Percentiles rank a stretch among this genome's conserved stretches.
These are phyloP conservation scores for Cystobasidium slooffiae DNA, from an alignment of 1,284 basidiomycete genomes.

Conservation along the genomic window DNA sequence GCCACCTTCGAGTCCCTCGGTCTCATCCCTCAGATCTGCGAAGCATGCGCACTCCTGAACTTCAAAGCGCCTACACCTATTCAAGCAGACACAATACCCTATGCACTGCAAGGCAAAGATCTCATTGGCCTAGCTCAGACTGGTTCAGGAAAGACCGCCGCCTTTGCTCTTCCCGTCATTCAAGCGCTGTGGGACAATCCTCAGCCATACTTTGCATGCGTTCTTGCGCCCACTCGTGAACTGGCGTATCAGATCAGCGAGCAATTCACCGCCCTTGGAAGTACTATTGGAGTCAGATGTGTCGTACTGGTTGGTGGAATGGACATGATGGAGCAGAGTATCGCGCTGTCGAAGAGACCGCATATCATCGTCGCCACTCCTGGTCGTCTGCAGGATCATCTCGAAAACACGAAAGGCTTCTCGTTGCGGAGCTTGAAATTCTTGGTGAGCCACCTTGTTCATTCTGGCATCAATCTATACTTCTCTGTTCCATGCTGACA, in stretches of 20 bases:
- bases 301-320: conserved; percentile 93
- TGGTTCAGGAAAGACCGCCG: conserved; percentile 97
- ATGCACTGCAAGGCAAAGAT: conserved; percentile 86
- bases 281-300: conserved; percentile 89
- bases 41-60: conserved; percentile 79
- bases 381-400: conserved; percentile 89
- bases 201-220: conserved; percentile 87
- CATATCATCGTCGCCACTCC: conserved; percentile 98
- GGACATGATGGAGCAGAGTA: conserved; percentile 90
- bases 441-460: conserved; percentile 66
- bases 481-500: neutral
- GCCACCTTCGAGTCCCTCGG: conserved; percentile 68
- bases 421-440: conserved; percentile 85
- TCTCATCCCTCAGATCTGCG: conserved; percentile 84
- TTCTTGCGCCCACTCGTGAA: conserved; percentile 94
- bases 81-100: conserved; percentile 85
- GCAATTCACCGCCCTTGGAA: conserved; percentile 90
- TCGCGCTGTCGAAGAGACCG: conserved; percentile 90
- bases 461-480: neutral
- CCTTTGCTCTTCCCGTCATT: conserved; percentile 93
- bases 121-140: conserved; percentile 98
- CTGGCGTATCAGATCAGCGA: conserved; percentile 98
- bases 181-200: conserved; percentile 93
- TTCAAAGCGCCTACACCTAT: conserved; percentile 92
- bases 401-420: conserved; percentile 99